Evolutionary conservation across 768 basidiomycete genomes (phyloP).

Genomic region (Boletales sp.): DNA sequence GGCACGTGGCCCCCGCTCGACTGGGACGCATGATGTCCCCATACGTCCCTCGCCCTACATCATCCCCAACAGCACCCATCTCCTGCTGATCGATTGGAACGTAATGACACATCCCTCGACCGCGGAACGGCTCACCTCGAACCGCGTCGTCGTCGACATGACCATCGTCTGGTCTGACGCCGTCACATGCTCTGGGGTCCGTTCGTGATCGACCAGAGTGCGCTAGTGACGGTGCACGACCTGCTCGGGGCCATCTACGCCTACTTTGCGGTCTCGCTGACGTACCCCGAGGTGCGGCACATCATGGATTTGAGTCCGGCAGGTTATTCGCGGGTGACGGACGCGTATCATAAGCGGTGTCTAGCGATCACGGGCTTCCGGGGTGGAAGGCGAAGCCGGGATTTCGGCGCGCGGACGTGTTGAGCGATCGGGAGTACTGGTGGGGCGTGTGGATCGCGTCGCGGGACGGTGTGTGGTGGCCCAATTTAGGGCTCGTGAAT

Average conservation of each 20-base stretch:
- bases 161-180: conserved; percentile 11
- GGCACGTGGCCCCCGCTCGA: conserved; percentile 28
- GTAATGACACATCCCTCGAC: conserved; percentile 31
- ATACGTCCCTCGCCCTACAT: conserved; percentile 25
- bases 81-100: conserved; percentile 36
- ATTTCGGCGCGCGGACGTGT: conserved; percentile 47
- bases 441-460: conserved; percentile 37
- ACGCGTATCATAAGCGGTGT: conserved; percentile 35
- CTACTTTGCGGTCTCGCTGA: conserved; percentile 46
- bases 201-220: too few species aligned
- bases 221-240: too few species aligned
- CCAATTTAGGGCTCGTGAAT: conserved; percentile 43
- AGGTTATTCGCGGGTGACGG: conserved; percentile 18
- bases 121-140: conserved; percentile 29
- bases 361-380: conserved; percentile 35
- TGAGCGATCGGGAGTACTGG: conserved; percentile 45
- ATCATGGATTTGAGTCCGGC: conserved; percentile 15
- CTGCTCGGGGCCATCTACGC: conserved; percentile 46
- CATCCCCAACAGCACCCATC: conserved; percentile 23
- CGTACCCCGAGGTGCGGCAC: conserved; percentile 24
- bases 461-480: conserved; percentile 38
- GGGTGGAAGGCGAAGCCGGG: conserved; percentile 38
- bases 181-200: conserved; percentile 44
- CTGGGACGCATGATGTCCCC: conserved; percentile 16
- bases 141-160: conserved; percentile 23